phyloP scores from a whole-genome alignment of 1,139 yeast genomes.

The Geotrichum klebahnii region DNA sequence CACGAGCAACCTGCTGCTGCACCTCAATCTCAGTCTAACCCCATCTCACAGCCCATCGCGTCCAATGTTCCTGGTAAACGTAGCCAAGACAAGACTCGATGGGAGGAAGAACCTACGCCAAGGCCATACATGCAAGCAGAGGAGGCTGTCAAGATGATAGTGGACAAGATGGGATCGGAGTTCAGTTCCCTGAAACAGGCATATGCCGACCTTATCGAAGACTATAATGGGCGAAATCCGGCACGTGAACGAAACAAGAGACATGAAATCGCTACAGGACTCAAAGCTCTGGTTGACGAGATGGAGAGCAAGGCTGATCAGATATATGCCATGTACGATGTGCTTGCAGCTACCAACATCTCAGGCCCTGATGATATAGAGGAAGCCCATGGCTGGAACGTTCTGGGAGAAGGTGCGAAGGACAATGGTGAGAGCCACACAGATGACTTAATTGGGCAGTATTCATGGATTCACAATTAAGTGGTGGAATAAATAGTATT shows the following conservation, averaged over 20 bases:
- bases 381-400: neutral
- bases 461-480: slow-evolving; percentile 9
- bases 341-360: slow-evolving; percentile 30
- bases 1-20: neutral
- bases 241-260: slow-evolving; percentile 30
- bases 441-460: slow-evolving; percentile 6
- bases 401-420: neutral
- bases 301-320: slow-evolving; percentile 37
- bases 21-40: neutral
- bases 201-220: slow-evolving; percentile 26
- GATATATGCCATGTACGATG: slow-evolving; percentile 36
- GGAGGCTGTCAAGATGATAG: slow-evolving; percentile 31
- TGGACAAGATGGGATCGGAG: slow-evolving; percentile 32
- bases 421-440: neutral
- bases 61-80: slow-evolving; percentile 4
- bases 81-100: slow-evolving; percentile 9
- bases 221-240: slow-evolving; percentile 33
- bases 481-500: neutral
- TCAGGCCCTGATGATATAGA: slow-evolving; percentile 5
- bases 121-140: slow-evolving; percentile 36
- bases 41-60: neutral
- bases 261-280: slow-evolving; percentile 28
- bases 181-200: slow-evolving; percentile 29
- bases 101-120: slow-evolving; percentile 33
- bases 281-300: slow-evolving; percentile 30